phyloP scores from a whole-genome alignment of 768 basidiomycete species.

The Glaciozyma antarctica region DNA sequence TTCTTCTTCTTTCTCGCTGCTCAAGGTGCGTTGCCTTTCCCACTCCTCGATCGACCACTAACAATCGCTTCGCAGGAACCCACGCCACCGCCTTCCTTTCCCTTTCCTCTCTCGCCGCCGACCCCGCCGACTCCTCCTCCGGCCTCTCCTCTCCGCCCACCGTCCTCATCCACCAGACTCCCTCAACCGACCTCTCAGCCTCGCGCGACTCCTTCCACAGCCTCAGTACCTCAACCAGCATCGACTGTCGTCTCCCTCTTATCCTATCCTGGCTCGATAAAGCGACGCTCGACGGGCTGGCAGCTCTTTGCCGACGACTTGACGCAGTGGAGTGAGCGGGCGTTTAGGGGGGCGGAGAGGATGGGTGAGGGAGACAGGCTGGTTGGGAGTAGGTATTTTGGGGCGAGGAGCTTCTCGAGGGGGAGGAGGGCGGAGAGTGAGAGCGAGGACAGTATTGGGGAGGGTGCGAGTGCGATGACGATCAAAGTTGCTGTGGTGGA shows the following conservation, averaged over 20 bases:
- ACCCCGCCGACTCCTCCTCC: not conserved
- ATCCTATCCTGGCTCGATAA: constrained; percentile 48
- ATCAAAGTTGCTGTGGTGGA: constrained; percentile 32
- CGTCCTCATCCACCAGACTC: not conserved
- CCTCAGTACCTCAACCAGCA: not conserved
- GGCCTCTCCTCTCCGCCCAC: not conserved
- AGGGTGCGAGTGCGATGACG: constrained; percentile 8
- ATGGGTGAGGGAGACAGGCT: constrained; percentile 19
- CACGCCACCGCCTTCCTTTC: not conserved
- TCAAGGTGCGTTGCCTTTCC: not conserved
- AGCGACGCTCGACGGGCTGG: constrained; percentile 56
- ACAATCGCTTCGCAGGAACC: not conserved
- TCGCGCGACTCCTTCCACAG: not conserved
- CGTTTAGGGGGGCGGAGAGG: constrained; percentile 53
- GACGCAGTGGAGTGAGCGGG: constrained; percentile 56
- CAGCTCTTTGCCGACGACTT: constrained; percentile 84
- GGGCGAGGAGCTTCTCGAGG: constrained; percentile 14
- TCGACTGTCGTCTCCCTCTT: not conserved
- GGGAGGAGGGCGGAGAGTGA: not conserved
- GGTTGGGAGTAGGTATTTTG: constrained; percentile 42
- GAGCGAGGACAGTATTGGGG: constrained; percentile 9
- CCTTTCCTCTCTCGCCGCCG: not conserved
- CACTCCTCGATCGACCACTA: not conserved
- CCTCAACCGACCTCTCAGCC: not conserved
- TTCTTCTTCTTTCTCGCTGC: not conserved